These are phyloP conservation scores for Aspergillus thermomutatus DNA, from an alignment of 2,329 filamentous ascomycete genomes.

Conservation along the genomic window DNA sequence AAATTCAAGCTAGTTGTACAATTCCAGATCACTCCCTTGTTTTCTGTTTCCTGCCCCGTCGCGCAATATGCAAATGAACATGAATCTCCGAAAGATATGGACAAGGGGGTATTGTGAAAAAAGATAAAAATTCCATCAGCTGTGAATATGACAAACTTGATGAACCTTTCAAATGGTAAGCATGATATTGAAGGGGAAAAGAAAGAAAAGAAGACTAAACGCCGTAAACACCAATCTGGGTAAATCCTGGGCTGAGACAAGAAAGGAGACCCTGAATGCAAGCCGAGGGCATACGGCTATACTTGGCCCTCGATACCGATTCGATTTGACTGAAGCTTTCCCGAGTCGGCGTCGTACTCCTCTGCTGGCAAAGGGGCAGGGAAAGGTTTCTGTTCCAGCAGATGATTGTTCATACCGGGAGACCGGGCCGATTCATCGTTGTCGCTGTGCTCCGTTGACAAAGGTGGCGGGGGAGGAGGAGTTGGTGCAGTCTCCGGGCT, in stretches of 20 bases:
- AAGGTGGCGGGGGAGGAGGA: conserved; percentile 32
- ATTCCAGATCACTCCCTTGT: background rate
- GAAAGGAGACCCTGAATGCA: conserved; percentile 1
- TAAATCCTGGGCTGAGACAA: conserved; percentile 4
- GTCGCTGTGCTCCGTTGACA: conserved; percentile 21
- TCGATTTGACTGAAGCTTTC: conserved; percentile 13
- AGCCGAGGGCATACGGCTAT: conserved; percentile 5
- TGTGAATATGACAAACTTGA: background rate
- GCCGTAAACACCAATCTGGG: background rate
- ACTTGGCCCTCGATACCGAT: conserved; percentile 25
- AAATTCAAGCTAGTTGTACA: background rate
- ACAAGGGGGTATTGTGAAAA: background rate
- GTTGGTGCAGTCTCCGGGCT: conserved; percentile 20
- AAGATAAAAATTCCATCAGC: background rate
- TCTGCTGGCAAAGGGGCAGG: background rate
- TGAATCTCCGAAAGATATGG: background rate
- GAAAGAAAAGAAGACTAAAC: background rate
- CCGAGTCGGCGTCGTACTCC: conserved; percentile 4
- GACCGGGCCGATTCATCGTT: conserved; percentile 3
- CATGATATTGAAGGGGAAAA: background rate
- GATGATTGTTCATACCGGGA: conserved; percentile 12
- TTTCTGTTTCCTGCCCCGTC: background rate
- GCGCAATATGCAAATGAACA: background rate
- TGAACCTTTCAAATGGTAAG: background rate
- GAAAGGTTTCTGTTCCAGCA: background rate